Percentiles rank a stretch among this genome's conserved stretches.
phyloP scores from a whole-genome alignment of 331 rosid genomes.

The Quercus tomentella region DNA sequence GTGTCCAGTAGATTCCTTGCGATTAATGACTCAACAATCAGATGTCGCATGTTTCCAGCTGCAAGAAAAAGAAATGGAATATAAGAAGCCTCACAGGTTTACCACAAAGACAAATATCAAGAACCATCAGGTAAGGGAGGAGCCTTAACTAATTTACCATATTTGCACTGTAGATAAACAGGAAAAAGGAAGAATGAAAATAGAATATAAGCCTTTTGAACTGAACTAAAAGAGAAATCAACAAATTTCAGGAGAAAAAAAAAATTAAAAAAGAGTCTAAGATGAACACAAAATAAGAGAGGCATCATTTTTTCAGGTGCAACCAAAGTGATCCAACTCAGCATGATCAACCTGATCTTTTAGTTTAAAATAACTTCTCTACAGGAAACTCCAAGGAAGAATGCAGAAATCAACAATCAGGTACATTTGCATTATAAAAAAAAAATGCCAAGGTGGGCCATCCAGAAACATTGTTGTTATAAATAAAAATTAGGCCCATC shows the following conservation, averaged over 20 bases:
- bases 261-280: too few relatives aligned
- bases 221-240: too few relatives aligned
- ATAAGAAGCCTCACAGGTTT: conserved; percentile 15
- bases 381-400: background rate
- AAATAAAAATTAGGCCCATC: background rate
- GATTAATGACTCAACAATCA: conserved; percentile 92
- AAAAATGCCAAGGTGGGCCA: background rate
- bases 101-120: background rate
- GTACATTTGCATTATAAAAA: background rate
- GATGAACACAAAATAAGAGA: too few relatives aligned
- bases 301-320: background rate
- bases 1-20: conserved; percentile 85
- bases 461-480: background rate
- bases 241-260: too few relatives aligned
- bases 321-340: background rate
- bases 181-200: background rate
- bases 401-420: background rate
- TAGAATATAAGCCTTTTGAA: too few relatives aligned
- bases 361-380: background rate
- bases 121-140: conserved; percentile 8
- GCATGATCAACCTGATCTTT: background rate
- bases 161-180: conserved; percentile 13
- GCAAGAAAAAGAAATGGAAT: conserved; percentile 26
- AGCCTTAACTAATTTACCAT: background rate
- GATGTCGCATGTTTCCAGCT: conserved; percentile 90